Evolutionary conservation across 805 yeast genomes (phyloP), one percentile per base, ranked within the genome.

Genomic region (Gaillardinia entomophila): DNA sequence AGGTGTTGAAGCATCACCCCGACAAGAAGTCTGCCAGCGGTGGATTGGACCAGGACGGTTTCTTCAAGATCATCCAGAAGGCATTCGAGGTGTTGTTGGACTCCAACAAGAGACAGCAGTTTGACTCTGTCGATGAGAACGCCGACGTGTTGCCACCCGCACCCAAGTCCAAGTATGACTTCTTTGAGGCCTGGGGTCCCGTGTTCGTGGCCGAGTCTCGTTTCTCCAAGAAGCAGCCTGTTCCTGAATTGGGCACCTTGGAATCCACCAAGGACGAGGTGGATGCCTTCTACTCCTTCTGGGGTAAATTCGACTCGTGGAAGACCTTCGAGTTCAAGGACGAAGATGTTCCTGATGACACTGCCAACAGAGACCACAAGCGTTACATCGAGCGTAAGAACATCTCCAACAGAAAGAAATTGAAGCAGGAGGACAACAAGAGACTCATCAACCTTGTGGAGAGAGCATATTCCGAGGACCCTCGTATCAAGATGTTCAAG

Each of bases 311-410:
- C 46, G 96, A 92, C 66, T 90, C 97, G 14, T 92, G 98, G 98
- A 85, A 96, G 73, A 73, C 95, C 30, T 92, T 92, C 58, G 98
- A 92, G 70, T 92, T 89, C 71, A 77, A 88, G 62, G 98, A 92
- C 59, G 98, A 92, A 73, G 98, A 92, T 58, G 96, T 89, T 54
- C 98, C 98, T 49, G 98, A 92, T 71, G 98, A 92, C 67, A 85
- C 97, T 36, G 84, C 96, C 40, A 92, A 92, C 80, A 88, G 98
- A 76, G 98, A 92, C 63, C 95, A 92, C 78, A 92, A 92, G 74
- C 95, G 98, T 71, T 85, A 87, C 73, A 82, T 89, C 49, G 98
- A 92, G 71, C 87, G 90, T 74, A 92, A 92, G 76, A 92, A 92
- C 74, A 78, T 85, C 65, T 88, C 95, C 47, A 86, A 94, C 37